Evolutionary conservation across 2,329 filamentous ascomycete genomes (phyloP), one percentile per base, ranked within the genome.

Genomic region (Fusarium protoensiforme): DNA sequence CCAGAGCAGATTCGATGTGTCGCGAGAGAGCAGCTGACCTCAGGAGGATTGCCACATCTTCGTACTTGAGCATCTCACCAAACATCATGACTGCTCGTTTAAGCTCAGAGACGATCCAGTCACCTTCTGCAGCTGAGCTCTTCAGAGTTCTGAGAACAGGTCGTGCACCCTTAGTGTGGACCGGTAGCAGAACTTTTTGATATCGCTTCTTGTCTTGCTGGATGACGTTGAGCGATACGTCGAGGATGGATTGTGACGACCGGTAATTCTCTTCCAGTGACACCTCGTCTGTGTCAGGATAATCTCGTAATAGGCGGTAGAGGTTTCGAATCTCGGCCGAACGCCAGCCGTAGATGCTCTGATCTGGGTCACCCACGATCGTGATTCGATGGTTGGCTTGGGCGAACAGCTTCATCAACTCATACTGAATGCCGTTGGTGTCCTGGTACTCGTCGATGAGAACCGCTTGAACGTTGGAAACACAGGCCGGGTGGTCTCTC

Each of bases 361-460:
- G 96, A 80, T 99, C 96, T 0, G 96, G 96, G 80, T 99, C 96
- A 36, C 96, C 96, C 6, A 99, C 96, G 68, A 98, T 94, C 1
- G 96, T 98, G 75, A 98, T 96, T n/a, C 91, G 89, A 64, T 90
- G 89, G 48, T 88, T 87, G 24, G 87, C 84, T 68, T 94, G 91
- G 2, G 95, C 94, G 77, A 99, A 92, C 1, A 98, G 87, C 71
- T 90, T 92, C 95, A 98, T 98, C 46, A 99, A 85, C 75, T 98
- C 94, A 78, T 97, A 98, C 81, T 99, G 96, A 6, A 98, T 92
- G 22, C 94, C 90, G 79, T 98, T 99, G 9, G 96, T 98, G 83
- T 99, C 96, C 82, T 99, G 96, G 72, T 98, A 99, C 80, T 99
- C 96, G 80, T 99, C 96, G 71, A 99, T 97, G 53, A 99, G 87